A percentile compares a stretch with the other conserved stretches of the same genome.
Conservation (phyloP, 345 rosid genomes). For the Moricandia arvensis region DNA sequence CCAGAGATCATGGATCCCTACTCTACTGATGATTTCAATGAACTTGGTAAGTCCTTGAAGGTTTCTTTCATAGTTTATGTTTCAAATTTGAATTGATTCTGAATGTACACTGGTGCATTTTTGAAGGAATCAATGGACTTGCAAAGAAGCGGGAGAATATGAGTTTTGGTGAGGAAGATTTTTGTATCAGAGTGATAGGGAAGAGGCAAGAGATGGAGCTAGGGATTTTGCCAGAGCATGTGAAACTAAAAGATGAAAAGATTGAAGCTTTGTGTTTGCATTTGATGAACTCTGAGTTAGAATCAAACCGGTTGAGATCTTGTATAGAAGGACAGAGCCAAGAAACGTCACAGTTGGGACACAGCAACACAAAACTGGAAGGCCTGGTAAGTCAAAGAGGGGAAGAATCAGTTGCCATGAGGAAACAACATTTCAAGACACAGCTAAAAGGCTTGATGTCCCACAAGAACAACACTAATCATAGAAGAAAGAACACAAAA, state of each 20-base stretch:
- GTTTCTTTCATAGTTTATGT: constrained; percentile 1
- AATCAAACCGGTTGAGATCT: constrained; percentile 66
- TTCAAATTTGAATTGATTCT: constrained; percentile 5
- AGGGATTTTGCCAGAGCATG: constrained; percentile 61
- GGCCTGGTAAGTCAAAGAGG: constrained; percentile 43
- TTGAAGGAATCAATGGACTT: constrained; percentile 44
- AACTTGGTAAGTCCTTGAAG: constrained; percentile 40
- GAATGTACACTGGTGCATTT: constrained; percentile 26
- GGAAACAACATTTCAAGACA: constrained; percentile 39
- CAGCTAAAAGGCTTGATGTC: constrained; percentile 36
- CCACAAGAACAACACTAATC: constrained; percentile 38
- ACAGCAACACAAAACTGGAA: constrained; percentile 57
- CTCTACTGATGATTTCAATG: constrained; percentile 44
- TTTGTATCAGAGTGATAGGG: constrained; percentile 53
- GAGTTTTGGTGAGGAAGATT: constrained; percentile 62
- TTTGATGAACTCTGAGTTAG: constrained; percentile 56
- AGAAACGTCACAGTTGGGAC: constrained; percentile 59
- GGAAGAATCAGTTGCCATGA: constrained; percentile 51
- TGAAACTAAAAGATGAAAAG: constrained; percentile 47
- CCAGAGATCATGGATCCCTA: constrained; percentile 44
- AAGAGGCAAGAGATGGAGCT: constrained; percentile 66
- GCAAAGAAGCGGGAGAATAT: constrained; percentile 53
- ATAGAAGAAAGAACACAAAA: constrained; percentile 42
- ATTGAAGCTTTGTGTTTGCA: constrained; percentile 54
- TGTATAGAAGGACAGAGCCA: constrained; percentile 58